phyloP scores from a whole-genome alignment of 1,139 yeast genomes.

The Magnusiomyces suaveolens region DNA sequence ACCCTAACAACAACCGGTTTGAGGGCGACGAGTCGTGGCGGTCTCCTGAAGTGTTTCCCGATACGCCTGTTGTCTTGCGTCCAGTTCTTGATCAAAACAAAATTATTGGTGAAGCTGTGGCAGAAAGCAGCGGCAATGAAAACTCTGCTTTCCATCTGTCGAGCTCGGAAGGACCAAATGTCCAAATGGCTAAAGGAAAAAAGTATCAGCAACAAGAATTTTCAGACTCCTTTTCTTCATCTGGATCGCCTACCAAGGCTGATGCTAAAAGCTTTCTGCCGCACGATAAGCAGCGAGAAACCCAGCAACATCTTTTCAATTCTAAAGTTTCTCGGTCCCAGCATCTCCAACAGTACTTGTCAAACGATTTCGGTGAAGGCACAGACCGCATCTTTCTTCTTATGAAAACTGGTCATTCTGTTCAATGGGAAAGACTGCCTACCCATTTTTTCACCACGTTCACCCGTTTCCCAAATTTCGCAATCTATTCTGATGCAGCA shows the following conservation, averaged over 20 bases:
- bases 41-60: conserved; percentile 21
- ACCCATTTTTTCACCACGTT: conserved; percentile 31
- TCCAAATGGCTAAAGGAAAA: no score
- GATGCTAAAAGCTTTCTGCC: neutral
- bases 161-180: no score
- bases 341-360: conserved; percentile 21
- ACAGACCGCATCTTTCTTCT: conserved; percentile 25
- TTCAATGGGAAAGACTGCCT: conserved; percentile 33
- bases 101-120: conserved; percentile 1
- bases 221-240: no score
- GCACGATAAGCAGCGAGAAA: neutral
- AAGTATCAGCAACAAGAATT: no score
- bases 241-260: no score
- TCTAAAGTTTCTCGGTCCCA: neutral
- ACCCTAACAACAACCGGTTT: conserved; percentile 25
- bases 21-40: conserved; percentile 28
- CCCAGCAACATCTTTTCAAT: conserved; percentile 2
- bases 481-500: conserved; percentile 31
- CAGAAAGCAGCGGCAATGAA: neutral
- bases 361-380: conserved; percentile 22
- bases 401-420: conserved; percentile 34
- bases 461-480: conserved; percentile 30
- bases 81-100: neutral
- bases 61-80: conserved; percentile 6
- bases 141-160: no score